A percentile compares a stretch with the other conserved stretches of the same genome.
Evolutionary conservation across 495 filamentous ascomycete genomes (phyloP).

Genomic region (Aspergillus affinis): DNA sequence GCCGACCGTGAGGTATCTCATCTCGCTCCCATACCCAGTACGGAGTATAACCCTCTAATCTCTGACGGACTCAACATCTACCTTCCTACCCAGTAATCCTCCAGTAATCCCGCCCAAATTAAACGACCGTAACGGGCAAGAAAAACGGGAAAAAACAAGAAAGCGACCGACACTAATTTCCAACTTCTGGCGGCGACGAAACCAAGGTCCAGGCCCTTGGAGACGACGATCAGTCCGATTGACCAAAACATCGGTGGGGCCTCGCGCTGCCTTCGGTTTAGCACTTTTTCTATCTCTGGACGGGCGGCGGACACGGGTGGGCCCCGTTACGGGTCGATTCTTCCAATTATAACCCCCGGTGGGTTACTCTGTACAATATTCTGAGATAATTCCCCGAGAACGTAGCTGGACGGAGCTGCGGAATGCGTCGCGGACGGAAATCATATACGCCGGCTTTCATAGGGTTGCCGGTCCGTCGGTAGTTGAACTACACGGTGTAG

Average conservation of each 20-base stretch:
- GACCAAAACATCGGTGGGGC: slow-evolving; percentile 14
- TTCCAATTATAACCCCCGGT: neutral
- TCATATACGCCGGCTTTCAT: too few relatives aligned
- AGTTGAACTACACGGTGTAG: too few relatives aligned
- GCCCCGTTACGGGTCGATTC: neutral
- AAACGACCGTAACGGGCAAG: too few relatives aligned
- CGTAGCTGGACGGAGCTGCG: neutral
- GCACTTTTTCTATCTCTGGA: slow-evolving; percentile 3
- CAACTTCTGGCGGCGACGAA: neutral
- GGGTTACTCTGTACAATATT: too few relatives aligned
- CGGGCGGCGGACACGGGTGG: neutral
- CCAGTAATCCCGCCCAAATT: too few relatives aligned
- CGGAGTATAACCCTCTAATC: too few relatives aligned
- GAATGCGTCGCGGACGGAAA: neutral
- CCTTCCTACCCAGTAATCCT: too few relatives aligned
- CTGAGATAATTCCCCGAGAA: neutral
- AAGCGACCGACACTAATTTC: neutral
- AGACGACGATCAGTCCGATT: slow-evolving; percentile 11
- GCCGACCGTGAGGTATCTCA: neutral
- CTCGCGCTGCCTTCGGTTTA: neutral
- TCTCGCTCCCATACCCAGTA: too few relatives aligned
- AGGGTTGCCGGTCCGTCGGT: too few relatives aligned
- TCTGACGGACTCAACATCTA: too few relatives aligned
- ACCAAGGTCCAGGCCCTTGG: slow-evolving; percentile 11
- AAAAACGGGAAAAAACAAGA: too few relatives aligned